Evolutionary conservation across 2,329 filamentous ascomycete species (phyloP).

Genomic region (Xylariaceae sp.): DNA sequence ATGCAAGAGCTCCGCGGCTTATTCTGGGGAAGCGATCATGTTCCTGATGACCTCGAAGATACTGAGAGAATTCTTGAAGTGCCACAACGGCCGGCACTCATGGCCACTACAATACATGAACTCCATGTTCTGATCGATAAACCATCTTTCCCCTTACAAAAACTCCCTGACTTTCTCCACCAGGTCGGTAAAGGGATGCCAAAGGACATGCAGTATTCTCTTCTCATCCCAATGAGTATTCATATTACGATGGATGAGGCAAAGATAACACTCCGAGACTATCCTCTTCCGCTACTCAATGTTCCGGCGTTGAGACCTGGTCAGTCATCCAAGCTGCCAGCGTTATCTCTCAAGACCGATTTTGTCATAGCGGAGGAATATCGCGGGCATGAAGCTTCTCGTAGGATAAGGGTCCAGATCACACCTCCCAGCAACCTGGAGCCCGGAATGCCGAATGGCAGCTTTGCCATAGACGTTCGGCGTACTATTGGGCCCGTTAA

Average conservation of each 20-base stretch:
- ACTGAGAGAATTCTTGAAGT: conserved; percentile 85
- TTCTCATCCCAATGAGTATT: conserved; percentile 89
- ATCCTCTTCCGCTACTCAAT: conserved; percentile 89
- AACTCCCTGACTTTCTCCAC: conserved; percentile 85
- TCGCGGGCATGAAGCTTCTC: conserved; percentile 77
- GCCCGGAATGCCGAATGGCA: conserved; percentile 62
- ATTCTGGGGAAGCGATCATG: conserved; percentile 82
- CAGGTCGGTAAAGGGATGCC: conserved; percentile 97
- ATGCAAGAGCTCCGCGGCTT: conserved; percentile 79
- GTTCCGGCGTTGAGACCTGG: conserved; percentile 82
- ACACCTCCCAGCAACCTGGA: conserved; percentile 73
- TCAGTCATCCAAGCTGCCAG: conserved; percentile 80
- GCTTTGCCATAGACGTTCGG: conserved; percentile 84
- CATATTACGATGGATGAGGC: conserved; percentile 91
- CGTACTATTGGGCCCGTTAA: conserved; percentile 95
- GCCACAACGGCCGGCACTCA: conserved; percentile 81
- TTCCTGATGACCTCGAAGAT: conserved; percentile 82
- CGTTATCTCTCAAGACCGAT: conserved; percentile 83
- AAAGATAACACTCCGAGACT: conserved; percentile 86
- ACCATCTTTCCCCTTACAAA: conserved; percentile 83
- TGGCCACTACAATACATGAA: conserved; percentile 82
- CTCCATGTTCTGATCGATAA: conserved; percentile 88
- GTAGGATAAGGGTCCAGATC: conserved; percentile 82
- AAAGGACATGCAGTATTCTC: conserved; percentile 84
- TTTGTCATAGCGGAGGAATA: conserved; percentile 97